A percentile compares a stretch with the other conserved stretches of the same genome.
Conservation (phyloP, 768 basidiomycete genomes). For the Rickenella mellea region DNA sequence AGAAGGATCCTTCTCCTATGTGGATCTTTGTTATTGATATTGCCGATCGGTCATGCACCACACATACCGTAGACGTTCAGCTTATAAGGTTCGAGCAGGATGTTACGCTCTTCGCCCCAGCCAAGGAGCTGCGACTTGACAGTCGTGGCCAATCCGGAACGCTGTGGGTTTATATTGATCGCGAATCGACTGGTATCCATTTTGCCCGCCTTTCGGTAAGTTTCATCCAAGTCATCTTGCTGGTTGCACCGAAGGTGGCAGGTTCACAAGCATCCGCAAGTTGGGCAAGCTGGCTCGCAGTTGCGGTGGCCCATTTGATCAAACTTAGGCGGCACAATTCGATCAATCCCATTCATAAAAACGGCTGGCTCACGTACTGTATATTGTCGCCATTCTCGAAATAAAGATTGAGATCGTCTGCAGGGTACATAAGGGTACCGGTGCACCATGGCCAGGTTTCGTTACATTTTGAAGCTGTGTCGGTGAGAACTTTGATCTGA, state of each 20-base stretch:
- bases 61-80: constrained; percentile 34
- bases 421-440: too few species aligned
- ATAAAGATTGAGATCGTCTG: too few species aligned
- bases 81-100: constrained; percentile 31
- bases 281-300: constrained; percentile 9
- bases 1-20: not conserved
- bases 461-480: too few species aligned
- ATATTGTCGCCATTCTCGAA: too few species aligned
- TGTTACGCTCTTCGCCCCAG: constrained; percentile 10
- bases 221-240: constrained; percentile 31
- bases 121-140: constrained; percentile 15
- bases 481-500: too few species aligned
- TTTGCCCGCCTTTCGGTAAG: constrained; percentile 38
- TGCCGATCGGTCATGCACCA: too few species aligned
- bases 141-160: constrained; percentile 17
- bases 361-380: too few species aligned
- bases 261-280: constrained; percentile 27
- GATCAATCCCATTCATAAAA: too few species aligned
- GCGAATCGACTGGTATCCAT: constrained; percentile 27
- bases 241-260: constrained; percentile 29
- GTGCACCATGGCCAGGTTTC: too few species aligned
- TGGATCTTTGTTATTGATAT: too few species aligned
- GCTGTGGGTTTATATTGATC: constrained; percentile 19
- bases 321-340: too few species aligned
- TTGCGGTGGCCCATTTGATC: constrained; percentile 7